Evolutionary conservation across 176 grass and related monocot species (phyloP), one percentile per base, ranked within the genome.

Genomic region (Aechmea fasciata): DNA sequence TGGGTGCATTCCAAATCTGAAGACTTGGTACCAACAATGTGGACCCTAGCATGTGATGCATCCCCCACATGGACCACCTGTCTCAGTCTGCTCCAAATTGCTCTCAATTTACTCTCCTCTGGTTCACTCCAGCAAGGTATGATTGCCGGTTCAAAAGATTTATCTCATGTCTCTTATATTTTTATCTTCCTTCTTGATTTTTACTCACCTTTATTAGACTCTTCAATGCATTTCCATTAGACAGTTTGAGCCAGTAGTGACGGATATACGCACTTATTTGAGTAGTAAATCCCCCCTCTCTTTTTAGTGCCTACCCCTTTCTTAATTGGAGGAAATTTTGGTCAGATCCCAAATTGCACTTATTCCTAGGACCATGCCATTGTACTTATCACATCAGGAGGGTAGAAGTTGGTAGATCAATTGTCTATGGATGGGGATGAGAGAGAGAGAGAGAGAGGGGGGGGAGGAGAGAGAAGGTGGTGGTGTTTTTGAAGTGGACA

Each of bases 381-480:
- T 71, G 76, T 52, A 78, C 52, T 71, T 71, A 41, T 78, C 76
- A 78, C 76, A 69, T 78, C 76, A 71, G 50, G 52, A 53, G 59
- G 62, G 64, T 73, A 69, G 77, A 73, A 69, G 69, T 80, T 73
- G 63, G 68, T 57, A 23, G 68, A 80, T 73, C 50, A 72, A 73
- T 80, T 73, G 63, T 29, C 50, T 80, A 52, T 71, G 64, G 70
- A 73, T 66, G 24, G 51, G 11, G 61, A 80, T 80, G 61, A 48
- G 65, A 47, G 13, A 48, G 24, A 67, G 29, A 33, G 29, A 33
- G 29, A 41, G 33, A 41, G 13, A 47, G 33, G 1, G 65, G 3
- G 33, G 19, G n/a, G n/a, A n/a, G n/a, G n/a, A n/a, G 52, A 52
- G 50, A 53, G 17, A 48, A 70, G 66, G 69, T 61, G 67, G 17